Percentiles rank a stretch among this genome's conserved stretches.
Evolutionary conservation across 768 basidiomycete genomes (phyloP).

Genomic region (Favolaschia claudopus): DNA sequence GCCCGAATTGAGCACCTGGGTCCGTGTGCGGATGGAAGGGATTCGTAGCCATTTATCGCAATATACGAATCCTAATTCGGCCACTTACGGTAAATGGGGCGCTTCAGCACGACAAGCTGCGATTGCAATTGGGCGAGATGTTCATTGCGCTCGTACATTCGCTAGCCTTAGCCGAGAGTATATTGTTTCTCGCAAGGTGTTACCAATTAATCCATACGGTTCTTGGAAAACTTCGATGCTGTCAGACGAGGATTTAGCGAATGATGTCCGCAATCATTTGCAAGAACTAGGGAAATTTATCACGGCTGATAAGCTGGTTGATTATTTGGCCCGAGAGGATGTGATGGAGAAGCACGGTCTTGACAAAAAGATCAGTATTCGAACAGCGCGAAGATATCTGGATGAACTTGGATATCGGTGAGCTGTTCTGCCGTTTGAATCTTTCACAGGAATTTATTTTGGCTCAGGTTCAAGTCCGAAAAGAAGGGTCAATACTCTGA

Average conservation of each 20-base stretch:
- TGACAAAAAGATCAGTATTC: constrained; percentile 26
- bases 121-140: background rate
- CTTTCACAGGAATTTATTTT: background rate
- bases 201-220: constrained; percentile 14
- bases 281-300: constrained; percentile 25
- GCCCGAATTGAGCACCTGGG: constrained; percentile 3
- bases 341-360: constrained; percentile 21
- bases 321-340: constrained; percentile 19
- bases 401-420: constrained; percentile 30
- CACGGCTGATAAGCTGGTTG: constrained; percentile 29
- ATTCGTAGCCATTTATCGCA: background rate
- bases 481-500: constrained; percentile 36
- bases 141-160: background rate
- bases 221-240: constrained; percentile 17
- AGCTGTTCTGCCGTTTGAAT: background rate
- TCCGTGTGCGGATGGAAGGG: constrained; percentile 10
- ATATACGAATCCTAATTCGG: constrained; percentile 5
- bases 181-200: constrained; percentile 1
- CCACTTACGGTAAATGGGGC: constrained; percentile 8
- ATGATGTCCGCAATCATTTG: background rate
- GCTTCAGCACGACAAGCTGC: constrained; percentile 9
- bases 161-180: constrained; percentile 1
- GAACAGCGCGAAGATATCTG: constrained; percentile 36
- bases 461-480: background rate
- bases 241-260: constrained; percentile 28